phyloP scores from a whole-genome alignment of 371 early-diverging fungal genomes.

The Thermomucor indicae-seudaticae region DNA sequence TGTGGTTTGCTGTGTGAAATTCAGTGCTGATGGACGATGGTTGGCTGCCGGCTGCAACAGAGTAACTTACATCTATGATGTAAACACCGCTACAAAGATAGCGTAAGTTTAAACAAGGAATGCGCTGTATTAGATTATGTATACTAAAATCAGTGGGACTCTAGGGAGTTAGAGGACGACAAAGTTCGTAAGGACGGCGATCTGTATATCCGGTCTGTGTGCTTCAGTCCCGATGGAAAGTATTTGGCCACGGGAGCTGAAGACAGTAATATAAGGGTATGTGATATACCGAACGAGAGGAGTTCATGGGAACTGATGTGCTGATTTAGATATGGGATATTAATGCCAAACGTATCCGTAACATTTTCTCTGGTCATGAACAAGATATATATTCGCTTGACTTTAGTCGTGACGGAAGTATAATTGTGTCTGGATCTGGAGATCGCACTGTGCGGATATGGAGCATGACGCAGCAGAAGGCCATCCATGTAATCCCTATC shows the following conservation, averaged over 20 bases:
- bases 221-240: constrained; percentile 93
- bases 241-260: constrained; percentile 96
- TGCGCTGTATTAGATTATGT: neutral
- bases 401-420: constrained; percentile 85
- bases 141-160: constrained; percentile 5
- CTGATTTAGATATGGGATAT: constrained; percentile 66
- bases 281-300: neutral
- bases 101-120: constrained; percentile 42
- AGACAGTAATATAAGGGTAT: constrained; percentile 88
- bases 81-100: constrained; percentile 65
- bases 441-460: constrained; percentile 86
- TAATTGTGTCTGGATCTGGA: constrained; percentile 88
- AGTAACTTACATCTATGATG: constrained; percentile 87
- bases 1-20: constrained; percentile 97
- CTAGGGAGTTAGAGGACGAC: constrained; percentile 75
- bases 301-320: neutral
- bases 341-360: constrained; percentile 53
- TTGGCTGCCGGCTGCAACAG: constrained; percentile 96
- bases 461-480: constrained; percentile 73
- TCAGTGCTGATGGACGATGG: constrained; percentile 87
- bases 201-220: constrained; percentile 94
- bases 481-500: constrained; percentile 62
- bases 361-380: constrained; percentile 79
- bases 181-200: constrained; percentile 71
- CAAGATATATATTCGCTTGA: constrained; percentile 95